Evolutionary conservation across 2,329 filamentous ascomycete species (phyloP).

Genomic region (Aspergillus viridinutans): DNA sequence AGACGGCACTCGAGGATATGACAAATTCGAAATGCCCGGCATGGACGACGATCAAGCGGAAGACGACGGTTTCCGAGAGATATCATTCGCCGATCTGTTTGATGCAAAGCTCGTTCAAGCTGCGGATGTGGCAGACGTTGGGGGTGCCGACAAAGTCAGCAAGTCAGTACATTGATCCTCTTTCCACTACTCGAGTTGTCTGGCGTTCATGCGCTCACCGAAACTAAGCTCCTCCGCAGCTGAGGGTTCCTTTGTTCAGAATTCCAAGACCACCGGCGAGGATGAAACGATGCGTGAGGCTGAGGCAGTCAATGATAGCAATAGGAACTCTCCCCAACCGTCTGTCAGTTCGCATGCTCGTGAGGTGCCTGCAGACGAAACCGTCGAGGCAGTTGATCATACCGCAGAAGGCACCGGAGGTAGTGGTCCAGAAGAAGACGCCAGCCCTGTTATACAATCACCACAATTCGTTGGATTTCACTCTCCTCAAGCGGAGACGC

Average conservation of each 20-base stretch:
- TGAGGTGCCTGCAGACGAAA: neutral
- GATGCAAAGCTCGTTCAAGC: constrained; percentile 62
- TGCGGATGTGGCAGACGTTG: constrained; percentile 25
- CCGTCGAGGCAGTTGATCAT: neutral
- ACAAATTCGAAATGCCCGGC: constrained; percentile 70
- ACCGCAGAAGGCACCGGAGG: neutral
- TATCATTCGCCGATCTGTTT: constrained; percentile 61
- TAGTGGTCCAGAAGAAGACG: neutral
- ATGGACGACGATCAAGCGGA: constrained; percentile 53
- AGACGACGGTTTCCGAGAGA: constrained; percentile 58
- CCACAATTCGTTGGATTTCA: constrained; percentile 20
- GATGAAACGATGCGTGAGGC: neutral
- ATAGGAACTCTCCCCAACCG: neutral
- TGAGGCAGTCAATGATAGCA: neutral
- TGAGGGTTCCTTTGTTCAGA: constrained; percentile 20
- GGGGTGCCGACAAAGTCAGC: constrained; percentile 30
- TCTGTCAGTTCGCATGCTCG: neutral
- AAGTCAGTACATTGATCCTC: constrained; percentile 37
- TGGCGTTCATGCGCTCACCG: constrained; percentile 26
- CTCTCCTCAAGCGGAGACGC: neutral
- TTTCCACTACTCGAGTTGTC: constrained; percentile 14
- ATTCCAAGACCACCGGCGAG: constrained; percentile 9
- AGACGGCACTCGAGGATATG: constrained; percentile 69
- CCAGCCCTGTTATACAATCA: constrained; percentile 13
- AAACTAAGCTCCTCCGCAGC: constrained; percentile 26